A percentile compares a stretch with the other conserved stretches of the same genome.
These are phyloP conservation scores for Saccharomyces hybrid DNA, from an alignment of 1,139 yeast species.

Conservation along the genomic window DNA sequence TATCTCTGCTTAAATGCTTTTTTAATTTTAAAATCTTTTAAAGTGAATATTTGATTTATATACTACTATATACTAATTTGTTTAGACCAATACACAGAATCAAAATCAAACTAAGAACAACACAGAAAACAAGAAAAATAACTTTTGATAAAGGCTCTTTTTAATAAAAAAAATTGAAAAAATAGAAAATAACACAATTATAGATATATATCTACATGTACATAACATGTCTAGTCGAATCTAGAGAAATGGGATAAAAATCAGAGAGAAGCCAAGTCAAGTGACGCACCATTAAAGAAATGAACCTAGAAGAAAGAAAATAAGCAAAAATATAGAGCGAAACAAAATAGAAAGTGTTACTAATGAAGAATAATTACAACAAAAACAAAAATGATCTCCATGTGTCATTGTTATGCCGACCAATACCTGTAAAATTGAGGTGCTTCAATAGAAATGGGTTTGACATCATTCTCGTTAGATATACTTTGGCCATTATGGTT, in stretches of 20 bases:
- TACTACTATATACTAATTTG: background rate
- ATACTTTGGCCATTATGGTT: conserved; percentile 9
- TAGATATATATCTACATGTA: background rate
- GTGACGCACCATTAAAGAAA: background rate
- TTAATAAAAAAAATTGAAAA: background rate
- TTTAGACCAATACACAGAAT: background rate
- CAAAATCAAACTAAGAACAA: background rate
- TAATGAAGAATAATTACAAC: background rate
- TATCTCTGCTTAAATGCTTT: conserved; percentile 40
- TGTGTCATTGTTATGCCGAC: conserved; percentile 41
- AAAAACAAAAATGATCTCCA: background rate
- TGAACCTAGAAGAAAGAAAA: background rate
- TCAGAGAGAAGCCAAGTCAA: background rate
- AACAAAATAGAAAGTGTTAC: background rate
- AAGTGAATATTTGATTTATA: background rate
- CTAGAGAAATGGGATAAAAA: background rate
- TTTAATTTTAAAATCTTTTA: background rate
- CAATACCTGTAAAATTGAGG: conserved; percentile 86
- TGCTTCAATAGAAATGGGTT: conserved; percentile 72
- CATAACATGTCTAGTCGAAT: background rate
- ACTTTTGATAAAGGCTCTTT: background rate
- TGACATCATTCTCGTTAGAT: conserved; percentile 35
- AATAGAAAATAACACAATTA: background rate
- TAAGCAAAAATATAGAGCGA: background rate
- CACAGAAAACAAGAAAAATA: background rate